A percentile compares a stretch with the other conserved stretches of the same genome.
Evolutionary conservation across 345 rosid species (phyloP).

Genomic region (Isatis tinctoria): DNA sequence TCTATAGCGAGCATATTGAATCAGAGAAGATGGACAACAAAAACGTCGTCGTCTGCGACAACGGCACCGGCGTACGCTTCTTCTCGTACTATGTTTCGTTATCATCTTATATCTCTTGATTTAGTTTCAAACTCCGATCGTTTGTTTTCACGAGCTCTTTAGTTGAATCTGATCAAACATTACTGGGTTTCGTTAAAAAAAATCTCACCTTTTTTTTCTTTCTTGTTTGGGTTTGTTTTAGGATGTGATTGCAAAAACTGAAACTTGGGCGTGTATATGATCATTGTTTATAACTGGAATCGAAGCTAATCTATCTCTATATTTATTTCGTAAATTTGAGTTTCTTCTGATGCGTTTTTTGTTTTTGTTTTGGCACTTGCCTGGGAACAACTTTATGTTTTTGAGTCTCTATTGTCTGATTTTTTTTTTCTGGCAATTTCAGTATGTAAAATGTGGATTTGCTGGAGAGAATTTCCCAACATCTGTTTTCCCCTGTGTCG

Average conservation of each 20-base stretch:
- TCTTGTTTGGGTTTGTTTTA: background rate
- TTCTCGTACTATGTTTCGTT: background rate
- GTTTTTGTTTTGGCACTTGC: background rate
- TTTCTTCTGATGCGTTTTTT: background rate
- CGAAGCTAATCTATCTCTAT: background rate
- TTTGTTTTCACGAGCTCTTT: background rate
- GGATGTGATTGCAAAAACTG: constrained; percentile 11
- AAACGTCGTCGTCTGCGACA: constrained; percentile 92
- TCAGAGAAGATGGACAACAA: constrained; percentile 57
- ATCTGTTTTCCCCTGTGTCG: constrained; percentile 92
- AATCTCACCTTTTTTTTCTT: background rate
- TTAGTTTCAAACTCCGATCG: background rate
- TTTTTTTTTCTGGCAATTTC: constrained; percentile 19
- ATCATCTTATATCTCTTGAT: background rate
- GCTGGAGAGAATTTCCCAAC: constrained; percentile 98
- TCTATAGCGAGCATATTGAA: background rate
- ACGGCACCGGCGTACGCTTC: constrained; percentile 86
- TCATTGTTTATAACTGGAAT: background rate
- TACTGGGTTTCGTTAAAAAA: background rate
- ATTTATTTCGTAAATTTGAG: background rate
- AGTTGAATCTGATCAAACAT: constrained; percentile 1
- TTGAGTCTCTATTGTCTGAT: background rate
- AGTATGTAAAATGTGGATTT: constrained; percentile 98
- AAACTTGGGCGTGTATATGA: background rate
- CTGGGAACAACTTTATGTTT: background rate